phyloP scores from a whole-genome alignment of 495 filamentous ascomycete species.

The Tuber borchii region DNA sequence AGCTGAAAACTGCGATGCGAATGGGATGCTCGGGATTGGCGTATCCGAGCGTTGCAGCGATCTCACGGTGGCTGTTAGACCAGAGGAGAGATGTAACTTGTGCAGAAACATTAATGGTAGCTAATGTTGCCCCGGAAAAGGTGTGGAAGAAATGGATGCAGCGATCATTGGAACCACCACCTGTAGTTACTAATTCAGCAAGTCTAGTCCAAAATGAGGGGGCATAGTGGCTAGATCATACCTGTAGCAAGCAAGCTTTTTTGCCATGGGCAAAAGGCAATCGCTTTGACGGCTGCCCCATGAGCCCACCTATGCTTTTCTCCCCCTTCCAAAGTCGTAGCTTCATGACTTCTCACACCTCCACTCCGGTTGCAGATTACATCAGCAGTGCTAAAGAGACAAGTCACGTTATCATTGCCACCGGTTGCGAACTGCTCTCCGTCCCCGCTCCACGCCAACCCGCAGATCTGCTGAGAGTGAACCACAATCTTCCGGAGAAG shows the following conservation, averaged over 20 bases:
- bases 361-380: constrained; percentile 47
- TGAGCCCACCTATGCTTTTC: constrained; percentile 71
- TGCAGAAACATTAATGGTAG: constrained; percentile 84
- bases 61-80: constrained; percentile 77
- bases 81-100: constrained; percentile 92
- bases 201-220: neutral
- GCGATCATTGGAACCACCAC: constrained; percentile 87
- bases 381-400: constrained; percentile 65
- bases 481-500: constrained; percentile 68
- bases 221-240: constrained; percentile 13
- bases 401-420: constrained; percentile 85
- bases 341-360: constrained; percentile 21
- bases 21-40: constrained; percentile 88
- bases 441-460: constrained; percentile 77
- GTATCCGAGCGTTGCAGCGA: constrained; percentile 90
- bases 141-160: constrained; percentile 95
- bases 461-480: constrained; percentile 87
- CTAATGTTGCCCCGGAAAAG: constrained; percentile 72
- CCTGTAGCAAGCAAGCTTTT: constrained; percentile 72
- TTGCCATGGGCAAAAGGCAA: constrained; percentile 96
- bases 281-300: constrained; percentile 87
- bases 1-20: constrained; percentile 88
- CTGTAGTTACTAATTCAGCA: constrained; percentile 40
- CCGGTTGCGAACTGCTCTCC: constrained; percentile 75
- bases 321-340: constrained; percentile 45